Evolutionary conservation across 306 rosid genomes (phyloP).

Genomic region (Lupinus albus): DNA sequence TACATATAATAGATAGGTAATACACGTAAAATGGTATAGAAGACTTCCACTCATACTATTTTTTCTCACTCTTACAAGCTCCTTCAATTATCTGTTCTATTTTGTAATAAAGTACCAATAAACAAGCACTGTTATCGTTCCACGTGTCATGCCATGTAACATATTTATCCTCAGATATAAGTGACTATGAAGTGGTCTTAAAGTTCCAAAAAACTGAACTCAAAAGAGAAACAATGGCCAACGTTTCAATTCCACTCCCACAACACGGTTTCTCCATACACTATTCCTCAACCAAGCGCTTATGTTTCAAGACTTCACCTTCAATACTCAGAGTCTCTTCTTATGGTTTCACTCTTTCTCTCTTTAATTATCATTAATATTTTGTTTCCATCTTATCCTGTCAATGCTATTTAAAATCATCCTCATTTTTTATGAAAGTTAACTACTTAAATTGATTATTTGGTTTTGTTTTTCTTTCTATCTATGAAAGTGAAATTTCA

Average conservation of each 20-base stretch:
- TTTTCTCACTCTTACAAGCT: no score
- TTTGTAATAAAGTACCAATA: no score
- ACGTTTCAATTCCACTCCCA: slow-evolving; percentile 58
- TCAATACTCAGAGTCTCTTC: slow-evolving; percentile 46
- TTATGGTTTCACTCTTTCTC: slow-evolving; percentile 49
- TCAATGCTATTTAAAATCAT: neutral
- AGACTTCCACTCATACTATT: no score
- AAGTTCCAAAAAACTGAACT: slow-evolving; percentile 9
- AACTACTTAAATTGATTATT: neutral
- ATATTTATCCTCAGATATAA: slow-evolving; percentile 44
- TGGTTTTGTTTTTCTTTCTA: neutral
- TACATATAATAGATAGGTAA: no score
- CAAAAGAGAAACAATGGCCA: slow-evolving; percentile 55
- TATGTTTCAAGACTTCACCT: slow-evolving; percentile 28
- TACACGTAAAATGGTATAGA: no score
- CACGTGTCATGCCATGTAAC: slow-evolving; percentile 61
- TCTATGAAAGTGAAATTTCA: neutral
- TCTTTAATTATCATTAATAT: neutral
- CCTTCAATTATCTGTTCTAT: no score
- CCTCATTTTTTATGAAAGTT: neutral
- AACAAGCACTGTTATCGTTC: neutral
- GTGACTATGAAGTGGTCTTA: slow-evolving; percentile 21
- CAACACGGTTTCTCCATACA: slow-evolving; percentile 37
- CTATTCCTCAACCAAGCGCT: slow-evolving; percentile 48
- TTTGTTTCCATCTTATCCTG: neutral